Evolutionary conservation across 768 basidiomycete species (phyloP).

Genomic region (Mycena venus): DNA sequence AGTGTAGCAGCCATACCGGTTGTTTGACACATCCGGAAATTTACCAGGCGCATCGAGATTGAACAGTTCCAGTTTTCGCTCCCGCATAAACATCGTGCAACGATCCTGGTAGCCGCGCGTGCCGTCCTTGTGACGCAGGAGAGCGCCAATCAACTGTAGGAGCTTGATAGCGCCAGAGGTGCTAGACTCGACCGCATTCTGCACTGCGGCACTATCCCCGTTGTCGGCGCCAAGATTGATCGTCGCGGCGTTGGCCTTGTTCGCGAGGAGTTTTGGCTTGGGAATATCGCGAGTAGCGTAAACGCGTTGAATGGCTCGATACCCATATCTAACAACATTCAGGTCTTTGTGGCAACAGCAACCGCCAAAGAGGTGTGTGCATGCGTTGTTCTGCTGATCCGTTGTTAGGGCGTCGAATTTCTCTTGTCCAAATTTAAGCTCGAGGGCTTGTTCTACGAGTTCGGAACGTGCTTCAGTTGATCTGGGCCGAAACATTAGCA

Average conservation of each 20-base stretch:
- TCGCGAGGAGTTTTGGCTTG: too few relatives aligned
- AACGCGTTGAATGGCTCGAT: too few relatives aligned
- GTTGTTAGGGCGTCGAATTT: too few relatives aligned
- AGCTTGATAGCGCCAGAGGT: constrained; percentile 41
- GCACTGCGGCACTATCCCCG: constrained; percentile 19
- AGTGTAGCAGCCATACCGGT: constrained; percentile 4
- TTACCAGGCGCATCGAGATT: not conserved
- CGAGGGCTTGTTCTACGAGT: too few relatives aligned
- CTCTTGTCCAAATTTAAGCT: too few relatives aligned
- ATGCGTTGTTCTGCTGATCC: too few relatives aligned
- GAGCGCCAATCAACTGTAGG: constrained; percentile 34
- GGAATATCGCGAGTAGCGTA: too few relatives aligned
- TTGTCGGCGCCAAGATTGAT: constrained; percentile 14
- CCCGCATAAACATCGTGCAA: constrained; percentile 19
- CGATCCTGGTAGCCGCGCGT: constrained; percentile 43
- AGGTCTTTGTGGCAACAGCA: too few relatives aligned
- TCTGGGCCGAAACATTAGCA: too few relatives aligned
- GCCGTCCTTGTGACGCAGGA: constrained; percentile 44
- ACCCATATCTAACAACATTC: too few relatives aligned
- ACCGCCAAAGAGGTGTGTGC: too few relatives aligned
- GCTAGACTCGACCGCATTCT: constrained; percentile 36
- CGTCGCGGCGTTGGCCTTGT: constrained; percentile 42
- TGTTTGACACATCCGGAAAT: constrained; percentile 37
- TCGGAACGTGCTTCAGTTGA: too few relatives aligned
- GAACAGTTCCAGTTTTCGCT: constrained; percentile 22